Conservation (phyloP, 768 basidiomycete species). For the Termitomyces bulborhizus region DNA sequence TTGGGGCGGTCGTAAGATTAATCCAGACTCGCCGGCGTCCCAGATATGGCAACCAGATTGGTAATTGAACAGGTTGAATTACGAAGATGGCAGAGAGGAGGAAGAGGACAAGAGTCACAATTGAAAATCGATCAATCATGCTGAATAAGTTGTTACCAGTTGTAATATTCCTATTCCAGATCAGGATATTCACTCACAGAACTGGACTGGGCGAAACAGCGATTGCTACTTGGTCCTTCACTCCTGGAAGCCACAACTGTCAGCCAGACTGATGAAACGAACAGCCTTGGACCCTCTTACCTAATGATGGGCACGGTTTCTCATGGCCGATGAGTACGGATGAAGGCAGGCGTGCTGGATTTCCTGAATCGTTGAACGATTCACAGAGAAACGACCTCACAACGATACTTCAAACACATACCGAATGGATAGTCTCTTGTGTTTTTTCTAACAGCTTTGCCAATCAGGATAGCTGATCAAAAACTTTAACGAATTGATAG, state of each 20-base stretch:
- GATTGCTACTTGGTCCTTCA: no score
- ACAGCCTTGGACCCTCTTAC: no score
- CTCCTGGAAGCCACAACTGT: no score
- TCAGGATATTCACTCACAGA: background rate
- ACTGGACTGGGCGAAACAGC: no score
- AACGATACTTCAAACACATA: background rate
- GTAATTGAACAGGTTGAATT: constrained; percentile 32
- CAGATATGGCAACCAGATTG: constrained; percentile 20
- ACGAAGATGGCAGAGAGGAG: constrained; percentile 43
- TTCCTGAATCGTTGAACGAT: background rate
- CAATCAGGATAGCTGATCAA: no score
- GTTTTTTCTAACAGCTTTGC: background rate
- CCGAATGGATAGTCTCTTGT: no score
- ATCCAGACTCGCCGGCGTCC: constrained; percentile 18
- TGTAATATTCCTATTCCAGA: background rate
- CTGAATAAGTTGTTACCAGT: background rate
- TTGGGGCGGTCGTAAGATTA: constrained; percentile 40
- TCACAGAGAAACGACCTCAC: background rate
- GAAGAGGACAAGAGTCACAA: constrained; percentile 42
- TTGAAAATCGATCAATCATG: constrained; percentile 37
- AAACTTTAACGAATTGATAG: no score
- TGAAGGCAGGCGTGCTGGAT: no score
- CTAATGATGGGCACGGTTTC: no score
- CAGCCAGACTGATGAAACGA: no score
- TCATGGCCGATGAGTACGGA: no score